These are phyloP conservation scores for Pyrenochaeta sp. DNA, from an alignment of 2,329 filamentous ascomycete species.

Conservation along the genomic window DNA sequence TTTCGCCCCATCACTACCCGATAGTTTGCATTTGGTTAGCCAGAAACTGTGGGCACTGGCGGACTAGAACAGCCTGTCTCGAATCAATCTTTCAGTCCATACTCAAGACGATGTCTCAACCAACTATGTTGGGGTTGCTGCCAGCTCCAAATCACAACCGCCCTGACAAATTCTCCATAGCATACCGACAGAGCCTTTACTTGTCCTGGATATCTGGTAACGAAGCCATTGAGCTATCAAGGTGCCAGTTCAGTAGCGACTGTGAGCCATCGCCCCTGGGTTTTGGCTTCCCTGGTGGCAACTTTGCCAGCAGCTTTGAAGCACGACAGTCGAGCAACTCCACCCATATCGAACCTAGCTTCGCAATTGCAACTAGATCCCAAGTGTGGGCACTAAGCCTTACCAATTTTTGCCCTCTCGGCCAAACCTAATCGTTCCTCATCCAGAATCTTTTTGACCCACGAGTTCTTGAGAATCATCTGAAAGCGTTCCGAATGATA, in stretches of 20 bases:
- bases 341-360: neutral
- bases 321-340: neutral
- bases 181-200: no score
- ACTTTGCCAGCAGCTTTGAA: no score
- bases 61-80: neutral
- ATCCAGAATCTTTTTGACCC: neutral
- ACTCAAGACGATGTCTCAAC: neutral
- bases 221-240: no score
- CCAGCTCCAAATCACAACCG: neutral
- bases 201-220: no score
- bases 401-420: neutral
- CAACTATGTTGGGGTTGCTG: neutral
- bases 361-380: neutral
- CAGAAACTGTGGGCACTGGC: neutral
- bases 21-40: neutral
- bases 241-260: no score
- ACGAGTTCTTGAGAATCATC: neutral
- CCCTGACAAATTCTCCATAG: neutral
- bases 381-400: neutral
- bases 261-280: no score
- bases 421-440: neutral
- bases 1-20: neutral
- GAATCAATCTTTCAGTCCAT: neutral
- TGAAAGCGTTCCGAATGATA: slow-evolving; percentile 4
- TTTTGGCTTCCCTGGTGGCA: no score